Base-by-base conservation (phyloP, 495 filamentous ascomycete species). In the Aspergillus bridgeri region DNA sequence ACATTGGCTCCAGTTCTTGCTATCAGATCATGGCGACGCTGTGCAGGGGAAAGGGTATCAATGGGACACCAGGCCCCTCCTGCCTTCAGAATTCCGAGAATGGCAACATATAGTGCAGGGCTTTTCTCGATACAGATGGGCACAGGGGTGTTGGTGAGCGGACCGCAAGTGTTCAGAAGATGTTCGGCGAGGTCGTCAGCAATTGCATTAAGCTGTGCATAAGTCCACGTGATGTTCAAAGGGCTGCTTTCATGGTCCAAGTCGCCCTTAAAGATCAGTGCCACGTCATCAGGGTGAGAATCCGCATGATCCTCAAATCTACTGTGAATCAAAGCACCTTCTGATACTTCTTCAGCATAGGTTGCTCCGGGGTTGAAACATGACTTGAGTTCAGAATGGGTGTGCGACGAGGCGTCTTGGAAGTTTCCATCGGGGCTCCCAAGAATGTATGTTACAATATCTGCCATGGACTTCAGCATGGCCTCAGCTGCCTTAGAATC, bases 91-190 rank as follows among this genome's bases (percentile, higher is more conserved):
- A 92, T 85, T 5, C 89, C 91, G 6, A 94, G 75, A 21, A 93
- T 90, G 3, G 88, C 83, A 58, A 91, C 86, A 47, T 87, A 91
- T 9, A 90, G 82, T 49, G 89, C 84, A 1, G 90, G 85, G 59
- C 84, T 90, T 68, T 92, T 92, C 52, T 91, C 83, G 62, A 96
- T 93, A 65, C 87, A 88, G 7, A 90, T 83, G 0, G 83, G 88
- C 18, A 96, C 75, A n/a, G 91, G 80, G 18, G 75, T 44, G 49
- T 69, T 64, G 27, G 47, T 61, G 4, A 72, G 54, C 1, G 56
- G 29, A 6, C 66, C 69, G 51, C 55, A 65, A 21, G 20, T 29
- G 9, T 59, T n/a, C n/a, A 60, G 23, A 1, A 75, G 51, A 45
- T 65, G 51, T 6, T 54, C 56, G 0, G 71, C 71, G 54, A 75